A percentile compares a stretch with the other conserved stretches of the same genome.
Evolutionary conservation across 768 basidiomycete species (phyloP).

Genomic region (Paxillus ammoniavirescens): DNA sequence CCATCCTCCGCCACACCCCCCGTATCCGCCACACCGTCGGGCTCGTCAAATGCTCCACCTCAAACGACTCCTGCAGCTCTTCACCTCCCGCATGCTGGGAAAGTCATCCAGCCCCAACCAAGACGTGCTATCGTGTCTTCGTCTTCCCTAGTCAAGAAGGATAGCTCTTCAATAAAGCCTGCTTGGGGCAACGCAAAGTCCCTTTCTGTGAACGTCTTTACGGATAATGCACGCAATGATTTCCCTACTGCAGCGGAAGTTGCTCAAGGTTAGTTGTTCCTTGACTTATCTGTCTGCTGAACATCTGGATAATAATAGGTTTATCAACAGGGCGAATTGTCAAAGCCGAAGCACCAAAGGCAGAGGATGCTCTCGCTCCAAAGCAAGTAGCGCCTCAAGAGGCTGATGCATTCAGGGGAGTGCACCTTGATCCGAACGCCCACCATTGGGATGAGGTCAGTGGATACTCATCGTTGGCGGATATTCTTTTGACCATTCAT

Average conservation of each 20-base stretch:
- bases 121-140: slow-evolving; percentile 36
- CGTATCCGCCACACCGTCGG: slow-evolving; percentile 47
- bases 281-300: neutral
- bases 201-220: slow-evolving; percentile 29
- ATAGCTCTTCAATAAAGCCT: slow-evolving; percentile 41
- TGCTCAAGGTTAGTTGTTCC: slow-evolving; percentile 62
- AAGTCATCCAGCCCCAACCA: slow-evolving; percentile 65
- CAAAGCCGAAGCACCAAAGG: slow-evolving; percentile 39
- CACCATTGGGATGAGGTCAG: slow-evolving; percentile 98
- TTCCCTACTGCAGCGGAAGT: slow-evolving; percentile 98
- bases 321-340: slow-evolving; percentile 18
- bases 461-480: slow-evolving; percentile 12
- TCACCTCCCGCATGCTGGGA: slow-evolving; percentile 57
- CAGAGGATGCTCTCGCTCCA: slow-evolving; percentile 49
- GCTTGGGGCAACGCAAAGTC: slow-evolving; percentile 72
- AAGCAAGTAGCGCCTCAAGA: slow-evolving; percentile 71
- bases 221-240: slow-evolving; percentile 55
- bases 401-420: slow-evolving; percentile 91
- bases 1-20: slow-evolving; percentile 73
- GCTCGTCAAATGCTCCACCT: slow-evolving; percentile 44
- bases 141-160: slow-evolving; percentile 35
- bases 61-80: slow-evolving; percentile 40
- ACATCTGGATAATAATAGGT: slow-evolving; percentile 10
- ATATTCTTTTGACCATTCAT: slow-evolving; percentile 7
- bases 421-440: slow-evolving; percentile 89